A percentile compares a stretch with the other conserved stretches of the same genome.
phyloP scores from a whole-genome alignment of 2,329 filamentous ascomycete species.

The Phyllosticta paracitricarpa region DNA sequence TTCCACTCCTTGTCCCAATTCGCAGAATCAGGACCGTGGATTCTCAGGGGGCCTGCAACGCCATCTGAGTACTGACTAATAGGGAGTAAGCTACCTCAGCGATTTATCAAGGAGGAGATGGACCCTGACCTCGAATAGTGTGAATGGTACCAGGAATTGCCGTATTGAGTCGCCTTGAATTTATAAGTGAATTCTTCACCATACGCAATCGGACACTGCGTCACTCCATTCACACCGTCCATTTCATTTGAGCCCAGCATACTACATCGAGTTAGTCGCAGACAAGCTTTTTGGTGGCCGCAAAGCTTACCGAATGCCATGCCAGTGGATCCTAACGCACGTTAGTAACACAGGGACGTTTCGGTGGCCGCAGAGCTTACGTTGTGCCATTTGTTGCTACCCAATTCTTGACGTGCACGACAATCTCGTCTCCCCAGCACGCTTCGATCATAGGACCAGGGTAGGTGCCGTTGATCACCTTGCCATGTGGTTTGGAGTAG shows the following conservation, averaged over 20 bases:
- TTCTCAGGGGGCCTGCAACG: constrained; percentile 29
- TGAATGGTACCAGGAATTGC: constrained; percentile 21
- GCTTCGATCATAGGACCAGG: constrained; percentile 17
- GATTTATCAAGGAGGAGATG: too few relatives aligned
- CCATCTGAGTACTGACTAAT: constrained; percentile 35
- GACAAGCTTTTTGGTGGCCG: too few relatives aligned
- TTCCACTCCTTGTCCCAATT: constrained; percentile 49
- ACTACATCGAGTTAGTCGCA: too few relatives aligned
- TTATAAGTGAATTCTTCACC: constrained; percentile 19
- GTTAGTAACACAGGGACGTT: background rate
- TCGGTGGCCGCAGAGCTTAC: background rate
- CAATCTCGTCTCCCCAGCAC: constrained; percentile 16
- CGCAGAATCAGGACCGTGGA: constrained; percentile 33
- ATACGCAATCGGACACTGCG: constrained; percentile 27
- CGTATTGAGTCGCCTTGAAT: constrained; percentile 22
- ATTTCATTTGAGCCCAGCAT: constrained; percentile 21
- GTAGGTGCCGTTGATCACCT: constrained; percentile 17
- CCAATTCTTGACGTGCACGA: constrained; percentile 4
- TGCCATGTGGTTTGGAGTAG: constrained; percentile 16
- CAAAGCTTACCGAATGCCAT: constrained; percentile 21
- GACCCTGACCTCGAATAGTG: too few relatives aligned
- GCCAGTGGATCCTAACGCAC: constrained; percentile 18
- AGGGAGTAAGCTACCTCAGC: too few relatives aligned
- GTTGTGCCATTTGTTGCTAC: constrained; percentile 4
- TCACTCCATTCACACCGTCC: constrained; percentile 24